phyloP scores from a whole-genome alignment of 306 rosid species.

The Acacia acuminata region DNA sequence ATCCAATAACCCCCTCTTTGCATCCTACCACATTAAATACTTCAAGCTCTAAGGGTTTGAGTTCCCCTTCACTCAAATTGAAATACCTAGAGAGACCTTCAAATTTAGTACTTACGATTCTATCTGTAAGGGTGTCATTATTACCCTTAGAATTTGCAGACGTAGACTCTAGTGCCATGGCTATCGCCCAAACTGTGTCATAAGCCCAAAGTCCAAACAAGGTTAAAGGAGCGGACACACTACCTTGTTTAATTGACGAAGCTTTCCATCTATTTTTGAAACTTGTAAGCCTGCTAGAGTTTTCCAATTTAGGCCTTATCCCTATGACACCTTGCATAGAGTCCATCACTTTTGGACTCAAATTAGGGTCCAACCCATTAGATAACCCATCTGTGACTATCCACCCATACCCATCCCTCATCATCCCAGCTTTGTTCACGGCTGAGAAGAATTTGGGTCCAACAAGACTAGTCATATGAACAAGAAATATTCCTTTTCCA shows the following conservation, averaged over 20 bases:
- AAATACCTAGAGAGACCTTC: slow-evolving; percentile 37
- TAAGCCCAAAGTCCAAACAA: slow-evolving; percentile 46
- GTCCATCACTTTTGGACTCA: no score
- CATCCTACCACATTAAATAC: slow-evolving; percentile 37
- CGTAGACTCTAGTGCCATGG: slow-evolving; percentile 27
- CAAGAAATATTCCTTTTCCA: no score
- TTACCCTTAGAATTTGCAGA: background rate
- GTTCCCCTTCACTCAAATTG: slow-evolving; percentile 24
- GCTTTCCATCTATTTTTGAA: slow-evolving; percentile 25
- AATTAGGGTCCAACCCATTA: no score
- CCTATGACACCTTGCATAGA: no score
- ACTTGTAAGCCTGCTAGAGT: background rate
- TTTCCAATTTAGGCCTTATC: slow-evolving; percentile 8
- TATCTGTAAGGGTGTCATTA: background rate
- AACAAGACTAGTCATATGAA: no score
- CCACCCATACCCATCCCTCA: no score
- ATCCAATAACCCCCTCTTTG: slow-evolving; percentile 40
- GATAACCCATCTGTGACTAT: no score
- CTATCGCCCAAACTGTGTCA: slow-evolving; percentile 44
- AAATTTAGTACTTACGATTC: slow-evolving; percentile 21
- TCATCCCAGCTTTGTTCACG: no score
- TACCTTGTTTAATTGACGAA: background rate
- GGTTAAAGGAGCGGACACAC: background rate
- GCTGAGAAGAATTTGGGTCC: no score
- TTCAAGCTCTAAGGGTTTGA: slow-evolving; percentile 36